Evolutionary conservation across 345 rosid species (phyloP), one percentile per base, ranked within the genome.

Genomic region (Pistacia vera): DNA sequence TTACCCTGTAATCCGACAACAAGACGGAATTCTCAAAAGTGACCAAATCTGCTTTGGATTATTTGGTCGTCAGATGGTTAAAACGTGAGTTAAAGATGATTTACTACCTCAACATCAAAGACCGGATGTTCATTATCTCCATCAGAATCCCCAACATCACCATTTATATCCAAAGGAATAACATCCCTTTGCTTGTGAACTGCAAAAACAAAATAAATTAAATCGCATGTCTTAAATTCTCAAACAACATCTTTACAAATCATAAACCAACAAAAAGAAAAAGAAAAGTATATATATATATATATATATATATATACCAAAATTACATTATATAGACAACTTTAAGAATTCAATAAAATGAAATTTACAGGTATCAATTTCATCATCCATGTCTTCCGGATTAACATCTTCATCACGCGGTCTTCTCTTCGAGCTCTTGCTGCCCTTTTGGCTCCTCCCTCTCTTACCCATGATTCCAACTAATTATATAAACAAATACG

Each of bases 101-200:
- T 28, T 48, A 33, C 52, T 66, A 90, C 95, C 95, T 86, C 30
- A 68, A 90, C 74, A 81, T 88, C 90, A 77, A 93, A 86, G 79
- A 96, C 91, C 0, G 95, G 97, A 44, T 85, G 85, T 71, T 84
- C 98, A 30, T 84, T 85, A 83, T 93, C 97, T 44, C 86, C 93
- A 85, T 85, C 91, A 0, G 93, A 88, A n/a, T 79, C 91, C 74
- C 77, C 89, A 70, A 66, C 82, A 83, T 86, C 93, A 77, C 73
- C 87, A 72, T 90, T 85, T 35, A 89, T 54, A 79, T 88, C 85
- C 59, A 93, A 84, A 2, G 95, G 93, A 81, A 96, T 88, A 71
- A 93, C 78, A 81, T 92, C 94, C 71, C 97, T 86, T 80, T 92
- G 90, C 77, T 91, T 96, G 78, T 92, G 98, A 90, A 93, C 98